phyloP scores from a whole-genome alignment of 768 basidiomycete genomes.

The Steccherinum ochraceum region DNA sequence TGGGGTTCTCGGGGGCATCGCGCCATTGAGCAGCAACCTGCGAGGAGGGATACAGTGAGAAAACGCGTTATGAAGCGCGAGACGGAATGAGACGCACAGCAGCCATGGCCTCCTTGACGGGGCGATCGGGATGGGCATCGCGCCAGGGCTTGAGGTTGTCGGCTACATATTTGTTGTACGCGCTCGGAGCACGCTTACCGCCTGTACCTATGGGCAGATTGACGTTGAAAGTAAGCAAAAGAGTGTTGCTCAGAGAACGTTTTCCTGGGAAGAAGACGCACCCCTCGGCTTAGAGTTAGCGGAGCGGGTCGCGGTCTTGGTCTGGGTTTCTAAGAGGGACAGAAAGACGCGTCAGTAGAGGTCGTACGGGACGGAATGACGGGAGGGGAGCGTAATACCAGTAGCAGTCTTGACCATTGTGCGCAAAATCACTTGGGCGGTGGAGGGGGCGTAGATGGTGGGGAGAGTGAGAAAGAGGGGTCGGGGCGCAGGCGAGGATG shows the following conservation, averaged over 20 bases:
- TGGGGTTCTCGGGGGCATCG: slow-evolving; percentile 58
- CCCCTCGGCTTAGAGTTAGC: slow-evolving; percentile 38
- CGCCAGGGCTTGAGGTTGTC: slow-evolving; percentile 53
- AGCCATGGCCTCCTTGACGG: slow-evolving; percentile 49
- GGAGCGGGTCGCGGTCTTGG: slow-evolving; percentile 51
- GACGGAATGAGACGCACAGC: slow-evolving; percentile 24
- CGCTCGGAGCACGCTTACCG: slow-evolving; percentile 50
- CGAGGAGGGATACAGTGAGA: not conserved
- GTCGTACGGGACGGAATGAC: not conserved
- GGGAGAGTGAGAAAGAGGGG: slow-evolving; percentile 11
- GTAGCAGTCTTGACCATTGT: slow-evolving; percentile 48
- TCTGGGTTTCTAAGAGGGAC: slow-evolving; percentile 35
- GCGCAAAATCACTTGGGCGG: slow-evolving; percentile 2
- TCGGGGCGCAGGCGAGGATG: not conserved
- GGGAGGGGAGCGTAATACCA: slow-evolving; percentile 23
- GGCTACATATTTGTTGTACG: slow-evolving; percentile 54
- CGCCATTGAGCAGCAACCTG: slow-evolving; percentile 56
- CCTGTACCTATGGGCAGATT: slow-evolving; percentile 23
- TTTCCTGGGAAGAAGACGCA: slow-evolving; percentile 12
- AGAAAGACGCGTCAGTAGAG: not conserved
- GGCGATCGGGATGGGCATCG: slow-evolving; percentile 41
- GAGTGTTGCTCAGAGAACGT: not conserved
- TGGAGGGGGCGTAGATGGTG: slow-evolving; percentile 11
- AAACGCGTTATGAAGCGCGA: not conserved
- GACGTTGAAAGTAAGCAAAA: not conserved